A percentile compares a stretch with the other conserved stretches of the same genome.
These are phyloP conservation scores for Cryptococcus sp. DNA, from an alignment of 1,284 basidiomycete species.

Conservation along the genomic window DNA sequence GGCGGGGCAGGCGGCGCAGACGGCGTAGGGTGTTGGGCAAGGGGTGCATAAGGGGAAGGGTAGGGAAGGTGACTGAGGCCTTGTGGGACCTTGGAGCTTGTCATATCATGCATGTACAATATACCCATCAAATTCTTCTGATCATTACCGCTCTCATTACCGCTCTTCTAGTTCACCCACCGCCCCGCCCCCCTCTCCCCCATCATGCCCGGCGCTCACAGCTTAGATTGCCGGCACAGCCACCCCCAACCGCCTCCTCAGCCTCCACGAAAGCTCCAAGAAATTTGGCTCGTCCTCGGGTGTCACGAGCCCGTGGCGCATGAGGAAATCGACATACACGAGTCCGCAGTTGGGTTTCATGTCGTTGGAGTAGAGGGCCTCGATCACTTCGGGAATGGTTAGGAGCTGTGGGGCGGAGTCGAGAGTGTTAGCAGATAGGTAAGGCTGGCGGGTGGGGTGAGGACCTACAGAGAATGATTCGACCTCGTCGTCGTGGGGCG, in stretches of 20 bases:
- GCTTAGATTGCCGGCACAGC: slow-evolving; percentile 19
- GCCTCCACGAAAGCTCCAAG: slow-evolving; percentile 43
- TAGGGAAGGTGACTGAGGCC: background rate
- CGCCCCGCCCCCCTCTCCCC: background rate
- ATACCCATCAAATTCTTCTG: background rate
- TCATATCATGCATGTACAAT: slow-evolving; percentile 12
- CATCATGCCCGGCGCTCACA: background rate
- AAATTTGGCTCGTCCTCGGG: slow-evolving; percentile 53
- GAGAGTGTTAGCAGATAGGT: background rate
- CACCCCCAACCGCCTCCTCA: slow-evolving; percentile 39
- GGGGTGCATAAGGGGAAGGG: background rate
- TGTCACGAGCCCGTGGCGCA: slow-evolving; percentile 56
- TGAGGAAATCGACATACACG: slow-evolving; percentile 57
- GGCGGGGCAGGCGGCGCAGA: slow-evolving; percentile 13
- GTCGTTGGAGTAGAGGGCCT: slow-evolving; percentile 48
- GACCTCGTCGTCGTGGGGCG: slow-evolving; percentile 86
- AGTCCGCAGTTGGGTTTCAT: slow-evolving; percentile 61
- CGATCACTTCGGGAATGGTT: slow-evolving; percentile 45
- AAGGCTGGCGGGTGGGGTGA: background rate
- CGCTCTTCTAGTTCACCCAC: background rate
- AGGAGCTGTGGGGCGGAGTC: slow-evolving; percentile 28
- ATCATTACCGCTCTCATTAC: background rate
- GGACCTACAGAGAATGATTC: slow-evolving; percentile 58
- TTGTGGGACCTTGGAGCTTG: background rate
- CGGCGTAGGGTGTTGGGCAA: background rate